Conservation (phyloP, 2,329 filamentous ascomycete species). For the Chrysosphaeria jannelii region DNA sequence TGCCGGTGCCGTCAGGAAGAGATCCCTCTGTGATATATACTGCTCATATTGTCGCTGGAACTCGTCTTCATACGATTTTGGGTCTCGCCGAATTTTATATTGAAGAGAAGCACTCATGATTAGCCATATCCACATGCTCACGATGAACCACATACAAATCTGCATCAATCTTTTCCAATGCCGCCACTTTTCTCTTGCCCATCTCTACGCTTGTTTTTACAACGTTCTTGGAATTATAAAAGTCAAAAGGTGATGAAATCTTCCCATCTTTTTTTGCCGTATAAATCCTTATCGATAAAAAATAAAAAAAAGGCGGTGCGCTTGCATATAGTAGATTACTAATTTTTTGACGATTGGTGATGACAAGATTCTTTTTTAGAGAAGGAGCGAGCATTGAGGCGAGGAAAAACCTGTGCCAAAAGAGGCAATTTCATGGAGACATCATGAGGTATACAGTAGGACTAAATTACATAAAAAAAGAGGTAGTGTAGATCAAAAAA, state of each 20-base stretch:
- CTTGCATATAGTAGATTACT: too few relatives aligned
- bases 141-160: conserved; percentile 24
- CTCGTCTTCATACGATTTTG: conserved; percentile 60
- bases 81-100: conserved; percentile 51
- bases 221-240: neutral
- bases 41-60: conserved; percentile 53
- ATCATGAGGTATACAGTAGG: too few relatives aligned
- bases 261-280: too few relatives aligned
- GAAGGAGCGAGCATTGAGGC: too few relatives aligned
- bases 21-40: conserved; percentile 64
- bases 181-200: conserved; percentile 71
- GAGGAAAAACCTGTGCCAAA: too few relatives aligned
- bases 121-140: conserved; percentile 7
- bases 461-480: too few relatives aligned
- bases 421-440: too few relatives aligned
- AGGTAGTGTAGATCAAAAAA: too few relatives aligned
- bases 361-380: too few relatives aligned
- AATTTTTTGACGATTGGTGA: too few relatives aligned
- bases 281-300: too few relatives aligned
- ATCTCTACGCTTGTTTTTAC: conserved; percentile 16
- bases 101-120: conserved; percentile 44
- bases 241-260: neutral
- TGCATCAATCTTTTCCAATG: conserved; percentile 83
- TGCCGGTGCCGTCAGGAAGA: conserved; percentile 62
- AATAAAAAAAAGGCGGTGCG: too few relatives aligned